Base-by-base conservation (phyloP, 2,329 filamentous ascomycete species). In the Teratosphaeria gauchensis region DNA sequence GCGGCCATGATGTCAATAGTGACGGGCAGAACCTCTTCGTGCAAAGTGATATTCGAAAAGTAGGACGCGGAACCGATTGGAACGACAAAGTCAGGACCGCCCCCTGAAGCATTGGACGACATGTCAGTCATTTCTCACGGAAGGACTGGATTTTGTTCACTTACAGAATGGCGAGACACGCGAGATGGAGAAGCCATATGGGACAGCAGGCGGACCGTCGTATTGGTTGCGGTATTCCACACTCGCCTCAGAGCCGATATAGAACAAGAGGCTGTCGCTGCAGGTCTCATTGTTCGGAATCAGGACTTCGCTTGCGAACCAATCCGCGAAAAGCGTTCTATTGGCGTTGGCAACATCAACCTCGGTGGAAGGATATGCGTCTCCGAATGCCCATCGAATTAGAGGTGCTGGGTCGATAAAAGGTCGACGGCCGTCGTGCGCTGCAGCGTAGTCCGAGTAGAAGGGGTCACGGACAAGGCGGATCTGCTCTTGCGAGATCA, bases 1-100 rank as follows among this genome's bases (percentile, higher is more conserved):
- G 82, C 80, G 0, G 77, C 83, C 71, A 86, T 72, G 21, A 86
- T 72, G 61, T 83, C 76, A 0, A 85, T 77, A 0, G 80, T 78
- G 0, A 86, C 83, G 0, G 84, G 84, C 35, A 85, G 67, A 53
- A 76, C 74, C 66, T 83, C 80, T 0, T 72, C 72, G 58, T 80
- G 75, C 0, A 72, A 61, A 0, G 79, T 81, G n/a, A 81, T 74
- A 3, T 73, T 77, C 7, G 75, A 78, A 53, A 73, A 72, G 57
- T 80, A 80, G 9, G 72, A 64, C 16, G 73, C 74, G 65, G 76
- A 69, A 2, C 76, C 76, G 51, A 77, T 65, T 4, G 77, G 77
- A 5, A 78, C 68, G 6, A 78, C 77, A 57, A 77, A 75, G 59
- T 80, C 77, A 0, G 77, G 77, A 1, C 71, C 71, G 63, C 82